These are phyloP conservation scores for Moricandia arvensis DNA, from an alignment of 345 rosid genomes.

Conservation along the genomic window DNA sequence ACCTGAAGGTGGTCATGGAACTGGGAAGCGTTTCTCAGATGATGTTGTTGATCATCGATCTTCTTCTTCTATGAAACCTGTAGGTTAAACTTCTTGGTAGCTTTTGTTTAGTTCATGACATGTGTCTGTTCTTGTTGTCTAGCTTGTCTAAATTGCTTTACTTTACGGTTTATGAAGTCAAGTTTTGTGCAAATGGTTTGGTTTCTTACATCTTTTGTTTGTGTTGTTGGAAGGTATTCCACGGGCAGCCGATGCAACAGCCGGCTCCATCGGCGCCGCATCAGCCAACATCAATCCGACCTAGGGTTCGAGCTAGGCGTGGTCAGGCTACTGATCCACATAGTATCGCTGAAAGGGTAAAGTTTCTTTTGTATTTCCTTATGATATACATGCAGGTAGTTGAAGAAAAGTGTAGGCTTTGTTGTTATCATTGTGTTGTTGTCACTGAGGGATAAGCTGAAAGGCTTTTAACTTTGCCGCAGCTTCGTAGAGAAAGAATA, in stretches of 20 bases:
- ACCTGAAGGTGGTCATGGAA: constrained; percentile 71
- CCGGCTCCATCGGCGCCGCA: constrained; percentile 74
- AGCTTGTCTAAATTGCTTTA: too few species aligned
- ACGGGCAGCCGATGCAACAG: constrained; percentile 79
- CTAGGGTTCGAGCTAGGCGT: constrained; percentile 94
- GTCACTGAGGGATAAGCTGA: too few species aligned
- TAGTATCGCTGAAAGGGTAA: constrained; percentile 97
- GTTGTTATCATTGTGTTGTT: too few species aligned
- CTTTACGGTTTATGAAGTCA: too few species aligned
- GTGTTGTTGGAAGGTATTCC: constrained; percentile 60
- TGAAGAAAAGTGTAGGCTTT: neutral
- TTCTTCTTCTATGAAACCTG: constrained; percentile 58
- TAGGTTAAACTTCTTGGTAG: constrained; percentile 37
- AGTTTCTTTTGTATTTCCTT: neutral
- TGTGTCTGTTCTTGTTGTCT: neutral
- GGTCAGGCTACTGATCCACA: constrained; percentile 99
- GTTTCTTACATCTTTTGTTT: neutral
- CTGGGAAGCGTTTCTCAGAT: constrained; percentile 67
- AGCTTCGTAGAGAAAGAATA: constrained; percentile 95
- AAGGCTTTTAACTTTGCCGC: constrained; percentile 29
- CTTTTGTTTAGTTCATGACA: neutral
- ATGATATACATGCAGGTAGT: neutral
- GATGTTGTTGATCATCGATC: constrained; percentile 65
- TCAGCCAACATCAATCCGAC: constrained; percentile 80
- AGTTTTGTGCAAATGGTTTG: constrained; percentile 1